These are phyloP conservation scores for Yamadazyma atlantica DNA, from an alignment of 1,139 yeast genomes.

Conservation along the genomic window DNA sequence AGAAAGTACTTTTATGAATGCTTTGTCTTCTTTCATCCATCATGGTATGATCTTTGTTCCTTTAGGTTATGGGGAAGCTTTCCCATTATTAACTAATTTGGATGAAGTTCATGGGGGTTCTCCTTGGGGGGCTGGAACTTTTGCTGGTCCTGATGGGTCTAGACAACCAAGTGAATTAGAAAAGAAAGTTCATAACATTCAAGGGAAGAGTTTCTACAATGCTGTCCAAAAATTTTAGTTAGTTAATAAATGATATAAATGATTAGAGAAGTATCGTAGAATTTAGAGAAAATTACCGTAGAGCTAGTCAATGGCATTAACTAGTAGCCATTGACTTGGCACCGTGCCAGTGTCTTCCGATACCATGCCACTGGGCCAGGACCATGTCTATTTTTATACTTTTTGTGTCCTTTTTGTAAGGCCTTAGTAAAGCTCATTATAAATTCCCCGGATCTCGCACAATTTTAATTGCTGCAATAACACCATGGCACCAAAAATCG, in stretches of 20 bases:
- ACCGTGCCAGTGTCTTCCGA: too few species aligned
- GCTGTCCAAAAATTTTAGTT: conserved; percentile 20
- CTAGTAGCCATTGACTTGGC: too few species aligned
- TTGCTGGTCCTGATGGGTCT: conserved; percentile 50
- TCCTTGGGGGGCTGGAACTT: conserved; percentile 53
- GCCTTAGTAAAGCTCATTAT: too few species aligned
- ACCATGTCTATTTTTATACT: too few species aligned
- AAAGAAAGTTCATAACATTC: conserved; percentile 35
- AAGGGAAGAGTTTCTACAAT: conserved; percentile 43
- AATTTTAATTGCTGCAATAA: too few species aligned
- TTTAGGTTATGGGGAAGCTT: conserved; percentile 43
- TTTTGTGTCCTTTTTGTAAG: too few species aligned
- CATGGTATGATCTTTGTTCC: conserved; percentile 55
- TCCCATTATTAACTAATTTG: conserved; percentile 31
- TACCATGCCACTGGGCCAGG: too few species aligned
- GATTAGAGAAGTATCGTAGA: too few species aligned
- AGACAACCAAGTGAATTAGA: conserved; percentile 44
- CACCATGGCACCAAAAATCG: conserved; percentile 28
- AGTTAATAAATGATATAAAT: too few species aligned
- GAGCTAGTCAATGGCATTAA: not conserved
- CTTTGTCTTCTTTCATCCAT: conserved; percentile 41
- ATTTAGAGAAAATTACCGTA: too few species aligned
- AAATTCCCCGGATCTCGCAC: too few species aligned
- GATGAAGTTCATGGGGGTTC: conserved; percentile 47
- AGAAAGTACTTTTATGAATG: conserved; percentile 41